Base-by-base conservation (phyloP, 192 early-diverging fungal species). In the Gigaspora rosea region DNA sequence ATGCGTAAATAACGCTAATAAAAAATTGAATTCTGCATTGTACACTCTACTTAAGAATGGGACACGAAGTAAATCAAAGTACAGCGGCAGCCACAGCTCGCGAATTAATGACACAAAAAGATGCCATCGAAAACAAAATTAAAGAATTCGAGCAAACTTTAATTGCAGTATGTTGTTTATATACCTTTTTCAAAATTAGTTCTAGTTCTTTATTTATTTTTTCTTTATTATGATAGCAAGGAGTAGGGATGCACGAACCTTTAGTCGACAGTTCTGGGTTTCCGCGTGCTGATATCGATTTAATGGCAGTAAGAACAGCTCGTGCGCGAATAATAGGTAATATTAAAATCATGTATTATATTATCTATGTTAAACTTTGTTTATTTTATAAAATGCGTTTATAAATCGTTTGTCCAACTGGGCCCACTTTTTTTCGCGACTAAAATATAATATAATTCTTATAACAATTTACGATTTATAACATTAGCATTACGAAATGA, bases 271-370 rank as follows among this genome's bases (percentile, higher is more conserved):
- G 76, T 12, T 50, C 73, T 67, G 86, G 88, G 6, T 89, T 85
- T 78, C 86, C 88, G 4, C 80, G 88, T 8, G 81, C 79, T 62
- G 88, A 89, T 78, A 64, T 89, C 20, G 86, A 89, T 63, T 76
- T 89, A 3, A 85, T 85, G 15, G 76, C 84, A 9, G 84, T 83
- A 12, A 78, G 85, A 27, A 85, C 82, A 1, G 80, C 82, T 4
- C 80, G 88, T 8, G 78, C 79, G 22, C 74, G 47, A 67, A 82
- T 82, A 32, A 75, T 79, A 41, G 76, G 77, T 80, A 78, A 59
- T 73, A 76, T 4, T 35, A 32, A 8, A 15, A 46, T 47, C 7
- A 59, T 73, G 47, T 52, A 67, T 13, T 6, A 3, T 16, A 15
- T 3, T 47, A 22, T 22, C 35, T 16, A 27, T 61, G 2, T 9